Percentiles rank a stretch among this genome's conserved stretches.
phyloP scores from a whole-genome alignment of 2,329 filamentous ascomycete genomes.

The Diaporthe velutina region DNA sequence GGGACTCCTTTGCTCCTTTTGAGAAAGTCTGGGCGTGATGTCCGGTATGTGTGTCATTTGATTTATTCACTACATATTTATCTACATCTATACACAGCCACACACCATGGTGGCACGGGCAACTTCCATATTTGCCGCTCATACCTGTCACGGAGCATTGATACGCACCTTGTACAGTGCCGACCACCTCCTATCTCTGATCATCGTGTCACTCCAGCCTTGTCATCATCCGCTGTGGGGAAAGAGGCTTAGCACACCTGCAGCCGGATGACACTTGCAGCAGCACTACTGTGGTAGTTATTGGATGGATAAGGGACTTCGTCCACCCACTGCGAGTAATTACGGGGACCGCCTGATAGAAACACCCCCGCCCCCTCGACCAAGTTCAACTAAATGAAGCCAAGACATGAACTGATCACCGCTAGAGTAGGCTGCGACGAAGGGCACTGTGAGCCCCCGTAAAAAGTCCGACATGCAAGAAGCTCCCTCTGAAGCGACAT shows the following conservation, averaged over 20 bases:
- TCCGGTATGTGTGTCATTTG: too few relatives aligned
- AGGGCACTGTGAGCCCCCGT: background rate
- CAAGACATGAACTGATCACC: background rate
- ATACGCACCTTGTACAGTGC: background rate
- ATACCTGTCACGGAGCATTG: background rate
- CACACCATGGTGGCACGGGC: too few relatives aligned
- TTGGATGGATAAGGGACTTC: background rate
- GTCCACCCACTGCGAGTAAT: background rate
- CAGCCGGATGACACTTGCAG: background rate
- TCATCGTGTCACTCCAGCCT: too few relatives aligned
- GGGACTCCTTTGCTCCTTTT: background rate
- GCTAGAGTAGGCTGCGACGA: background rate
- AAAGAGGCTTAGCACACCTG: background rate
- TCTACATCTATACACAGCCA: background rate
- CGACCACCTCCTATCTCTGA: too few relatives aligned
- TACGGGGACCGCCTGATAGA: background rate
- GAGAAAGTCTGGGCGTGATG: background rate
- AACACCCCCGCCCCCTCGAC: background rate
- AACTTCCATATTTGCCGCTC: too few relatives aligned
- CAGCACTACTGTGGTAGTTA: background rate
- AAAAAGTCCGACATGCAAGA: background rate
- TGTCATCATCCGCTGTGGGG: background rate
- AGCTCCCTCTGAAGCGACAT: background rate
- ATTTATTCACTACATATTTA: too few relatives aligned
- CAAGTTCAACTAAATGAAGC: background rate